Evolutionary conservation across 129 eudicot species (phyloP).

Genomic region (Escallonia herrerae): DNA sequence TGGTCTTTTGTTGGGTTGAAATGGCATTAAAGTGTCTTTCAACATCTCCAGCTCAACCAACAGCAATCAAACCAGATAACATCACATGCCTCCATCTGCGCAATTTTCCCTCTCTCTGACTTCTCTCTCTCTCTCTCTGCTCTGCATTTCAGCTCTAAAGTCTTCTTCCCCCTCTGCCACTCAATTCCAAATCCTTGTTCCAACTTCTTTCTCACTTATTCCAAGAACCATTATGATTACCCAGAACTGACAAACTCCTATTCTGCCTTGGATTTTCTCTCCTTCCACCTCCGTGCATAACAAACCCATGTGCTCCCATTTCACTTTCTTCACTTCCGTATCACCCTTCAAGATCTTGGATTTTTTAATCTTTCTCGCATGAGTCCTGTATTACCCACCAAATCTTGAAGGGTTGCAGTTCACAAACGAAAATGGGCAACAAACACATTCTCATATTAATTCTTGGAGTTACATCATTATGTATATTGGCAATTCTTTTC

Average conservation of each 20-base stretch:
- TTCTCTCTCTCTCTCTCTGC: constrained; percentile 22
- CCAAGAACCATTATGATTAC: constrained; percentile 18
- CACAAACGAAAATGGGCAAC: constrained; percentile 42
- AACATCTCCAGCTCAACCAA: neutral
- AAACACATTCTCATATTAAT: constrained; percentile 42
- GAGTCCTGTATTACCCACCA: constrained; percentile 24
- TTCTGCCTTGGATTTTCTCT: constrained; percentile 20
- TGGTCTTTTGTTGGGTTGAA: no score
- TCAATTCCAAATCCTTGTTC: constrained; percentile 16
- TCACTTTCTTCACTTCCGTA: constrained; percentile 15
- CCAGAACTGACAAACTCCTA: constrained; percentile 11
- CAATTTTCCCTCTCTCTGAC: constrained; percentile 5
- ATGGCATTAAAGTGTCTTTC: no score
- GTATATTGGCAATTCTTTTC: constrained; percentile 25
- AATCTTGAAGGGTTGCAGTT: neutral
- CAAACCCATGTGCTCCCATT: constrained; percentile 19
- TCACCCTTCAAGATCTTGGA: constrained; percentile 28
- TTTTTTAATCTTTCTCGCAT: constrained; percentile 5
- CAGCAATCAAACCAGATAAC: neutral
- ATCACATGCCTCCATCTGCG: constrained; percentile 13
- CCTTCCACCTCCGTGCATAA: constrained; percentile 5
- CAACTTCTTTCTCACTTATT: constrained; percentile 17
- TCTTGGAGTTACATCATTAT: constrained; percentile 29
- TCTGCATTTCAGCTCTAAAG: neutral
- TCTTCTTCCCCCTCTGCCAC: constrained; percentile 3